phyloP scores from a whole-genome alignment of 2,329 filamentous ascomycete genomes.

The Penicillium sp. region DNA sequence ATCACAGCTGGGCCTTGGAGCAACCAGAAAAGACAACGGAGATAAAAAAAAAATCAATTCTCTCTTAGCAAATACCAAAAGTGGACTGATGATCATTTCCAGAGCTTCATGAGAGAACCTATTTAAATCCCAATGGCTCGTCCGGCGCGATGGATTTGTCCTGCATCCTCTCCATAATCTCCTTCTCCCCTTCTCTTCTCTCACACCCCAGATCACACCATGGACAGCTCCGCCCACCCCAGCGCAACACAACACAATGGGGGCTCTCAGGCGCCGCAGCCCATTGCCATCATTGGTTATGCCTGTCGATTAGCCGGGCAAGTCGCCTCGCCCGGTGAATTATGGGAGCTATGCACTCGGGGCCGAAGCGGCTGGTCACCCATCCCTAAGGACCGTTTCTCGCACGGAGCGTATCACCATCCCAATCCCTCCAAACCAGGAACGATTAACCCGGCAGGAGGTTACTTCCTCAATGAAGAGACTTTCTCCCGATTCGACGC shows the following conservation, averaged over 20 bases:
- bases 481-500: constrained; percentile 26
- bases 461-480: constrained; percentile 29
- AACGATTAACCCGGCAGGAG: constrained; percentile 22
- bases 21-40: too few species aligned
- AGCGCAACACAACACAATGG: constrained; percentile 8
- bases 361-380: constrained; percentile 22
- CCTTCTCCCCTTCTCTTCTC: constrained; percentile 1
- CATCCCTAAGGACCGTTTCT: constrained; percentile 24
- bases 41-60: too few species aligned
- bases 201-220: constrained; percentile 7
- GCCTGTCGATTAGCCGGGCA: constrained; percentile 27
- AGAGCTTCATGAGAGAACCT: too few species aligned
- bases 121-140: constrained; percentile 1
- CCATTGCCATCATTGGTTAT: constrained; percentile 28
- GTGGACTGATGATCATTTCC: too few species aligned
- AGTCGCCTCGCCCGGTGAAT: constrained; percentile 21
- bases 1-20: constrained; percentile 1
- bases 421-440: constrained; percentile 24
- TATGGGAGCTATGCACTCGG: constrained; percentile 26
- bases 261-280: constrained; percentile 8
- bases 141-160: too few species aligned
- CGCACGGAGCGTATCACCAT: constrained; percentile 21
- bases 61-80: too few species aligned
- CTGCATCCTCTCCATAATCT: neutral
- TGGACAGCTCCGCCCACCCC: constrained; percentile 9